These are phyloP conservation scores for Leucosporidium scottii DNA, from an alignment of 768 basidiomycete species.

Conservation along the genomic window DNA sequence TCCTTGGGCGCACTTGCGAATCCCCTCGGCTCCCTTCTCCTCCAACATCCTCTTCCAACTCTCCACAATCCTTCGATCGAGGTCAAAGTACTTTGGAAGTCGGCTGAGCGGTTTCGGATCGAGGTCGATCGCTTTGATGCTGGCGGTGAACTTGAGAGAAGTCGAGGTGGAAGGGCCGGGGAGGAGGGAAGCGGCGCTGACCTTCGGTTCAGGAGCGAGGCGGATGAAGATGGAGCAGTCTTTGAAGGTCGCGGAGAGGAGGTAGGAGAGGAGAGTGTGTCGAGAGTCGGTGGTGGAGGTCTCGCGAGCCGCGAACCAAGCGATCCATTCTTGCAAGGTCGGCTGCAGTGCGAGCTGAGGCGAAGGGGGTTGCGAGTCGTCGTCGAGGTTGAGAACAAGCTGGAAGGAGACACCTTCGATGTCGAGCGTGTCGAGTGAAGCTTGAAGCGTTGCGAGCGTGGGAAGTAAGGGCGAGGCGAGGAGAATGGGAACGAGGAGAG, in stretches of 20 bases:
- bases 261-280: conserved; percentile 61
- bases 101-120: conserved; percentile 68
- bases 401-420: conserved; percentile 63
- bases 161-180: no score
- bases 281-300: conserved; percentile 46
- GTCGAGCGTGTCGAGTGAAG: conserved; percentile 70
- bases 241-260: conserved; percentile 90
- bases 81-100: conserved; percentile 61
- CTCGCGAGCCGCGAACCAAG: not conserved
- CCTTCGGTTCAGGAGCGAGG: conserved; percentile 22
- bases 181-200: not conserved
- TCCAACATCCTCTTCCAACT: not conserved
- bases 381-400: conserved; percentile 17
- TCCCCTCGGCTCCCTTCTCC: not conserved
- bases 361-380: conserved; percentile 1
- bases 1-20: not conserved
- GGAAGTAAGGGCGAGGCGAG: conserved; percentile 52
- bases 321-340: conserved; percentile 55
- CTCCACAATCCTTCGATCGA: conserved; percentile 62
- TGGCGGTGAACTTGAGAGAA: conserved; percentile 4
- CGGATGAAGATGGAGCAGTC: conserved; percentile 76
- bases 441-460: conserved; percentile 58
- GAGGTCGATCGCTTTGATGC: conserved; percentile 71
- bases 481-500: conserved; percentile 49
- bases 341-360: conserved; percentile 47